A percentile compares a stretch with the other conserved stretches of the same genome.
Evolutionary conservation across 106 monocot species (phyloP).

Genomic region (Posidonia australis): DNA sequence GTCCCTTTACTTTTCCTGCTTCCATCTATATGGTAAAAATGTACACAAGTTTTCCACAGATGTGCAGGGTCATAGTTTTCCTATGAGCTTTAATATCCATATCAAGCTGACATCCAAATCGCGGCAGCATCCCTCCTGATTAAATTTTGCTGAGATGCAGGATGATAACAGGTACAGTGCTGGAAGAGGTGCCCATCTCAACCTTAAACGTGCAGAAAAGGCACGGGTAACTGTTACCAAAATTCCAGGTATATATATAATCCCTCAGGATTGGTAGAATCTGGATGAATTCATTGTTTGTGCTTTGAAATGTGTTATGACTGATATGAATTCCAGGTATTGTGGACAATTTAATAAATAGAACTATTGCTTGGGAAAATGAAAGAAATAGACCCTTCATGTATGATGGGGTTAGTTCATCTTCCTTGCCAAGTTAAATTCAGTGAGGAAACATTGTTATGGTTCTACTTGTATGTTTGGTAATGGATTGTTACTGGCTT

Average conservation of each 20-base stretch:
- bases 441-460: constrained; percentile 24
- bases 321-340: constrained; percentile 33
- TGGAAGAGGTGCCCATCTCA: constrained; percentile 75
- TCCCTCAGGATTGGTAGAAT: not conserved
- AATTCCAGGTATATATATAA: constrained; percentile 66
- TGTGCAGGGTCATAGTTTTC: too few relatives aligned
- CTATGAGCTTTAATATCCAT: too few relatives aligned
- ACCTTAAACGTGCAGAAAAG: constrained; percentile 80
- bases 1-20: not conserved
- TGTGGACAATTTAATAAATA: constrained; percentile 68
- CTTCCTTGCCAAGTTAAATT: not conserved
- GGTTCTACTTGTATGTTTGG: not conserved
- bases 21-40: not conserved
- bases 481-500: not conserved
- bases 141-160: constrained; percentile 27
- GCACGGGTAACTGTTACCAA: constrained; percentile 62
- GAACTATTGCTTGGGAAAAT: constrained; percentile 77
- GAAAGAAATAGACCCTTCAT: constrained; percentile 55
- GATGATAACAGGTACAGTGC: constrained; percentile 64
- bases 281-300: not conserved
- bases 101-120: too few relatives aligned
- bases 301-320: not conserved
- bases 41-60: too few relatives aligned
- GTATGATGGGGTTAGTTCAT: constrained; percentile 72
- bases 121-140: too few relatives aligned